Base-by-base conservation (phyloP, 2,329 filamentous ascomycete species). In the Purpureocillium lavendulum region DNA sequence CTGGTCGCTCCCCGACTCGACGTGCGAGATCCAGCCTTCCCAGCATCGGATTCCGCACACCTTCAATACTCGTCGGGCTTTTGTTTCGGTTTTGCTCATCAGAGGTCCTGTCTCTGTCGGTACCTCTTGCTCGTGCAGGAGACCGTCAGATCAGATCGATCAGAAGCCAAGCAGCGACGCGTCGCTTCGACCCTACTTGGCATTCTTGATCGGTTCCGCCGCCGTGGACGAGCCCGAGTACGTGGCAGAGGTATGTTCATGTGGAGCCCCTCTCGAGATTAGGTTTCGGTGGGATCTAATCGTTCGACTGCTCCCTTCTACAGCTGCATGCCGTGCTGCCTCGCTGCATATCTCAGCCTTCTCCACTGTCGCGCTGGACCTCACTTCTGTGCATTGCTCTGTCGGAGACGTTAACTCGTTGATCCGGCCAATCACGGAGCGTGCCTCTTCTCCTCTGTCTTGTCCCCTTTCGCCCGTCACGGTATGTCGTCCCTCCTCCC, bases 361-460 rank as follows among this genome's bases (percentile, higher is more conserved):
- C 61, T 63, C 60, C 57, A 61, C 62, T 57, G 59, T 62, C 58
- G 60, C 64, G 64, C 60, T 66, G 60, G 57, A 56, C 50, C 59
- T 54, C 51, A 54, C 56, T 56, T 53, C 58, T 65, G 58, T 65
- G 61, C 58, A 61, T 63, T 64, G 58, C 56, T 60, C 57, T 56
- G 69, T 73, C 70, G 75, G 73, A 78, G 71, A 76, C 74, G 73
- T 78, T 78, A 72, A 65, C 71, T 78, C 75, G 74, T 75, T 71
- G 66, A 70, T 77, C 70, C 73, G 69, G 69, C 67, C 57, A 56
- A 57, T 60, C 57, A 65, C 60, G 66, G 66, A 64, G 66, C 49
- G 46, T 67, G 58, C 65, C 61, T 66, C 65, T 67, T 65, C 60
- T 66, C 59, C 59, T 59, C 61, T 60, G 59, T 59, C 64, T 62